phyloP scores from a whole-genome alignment of 805 yeast genomes.

The Candida palmyrensis region DNA sequence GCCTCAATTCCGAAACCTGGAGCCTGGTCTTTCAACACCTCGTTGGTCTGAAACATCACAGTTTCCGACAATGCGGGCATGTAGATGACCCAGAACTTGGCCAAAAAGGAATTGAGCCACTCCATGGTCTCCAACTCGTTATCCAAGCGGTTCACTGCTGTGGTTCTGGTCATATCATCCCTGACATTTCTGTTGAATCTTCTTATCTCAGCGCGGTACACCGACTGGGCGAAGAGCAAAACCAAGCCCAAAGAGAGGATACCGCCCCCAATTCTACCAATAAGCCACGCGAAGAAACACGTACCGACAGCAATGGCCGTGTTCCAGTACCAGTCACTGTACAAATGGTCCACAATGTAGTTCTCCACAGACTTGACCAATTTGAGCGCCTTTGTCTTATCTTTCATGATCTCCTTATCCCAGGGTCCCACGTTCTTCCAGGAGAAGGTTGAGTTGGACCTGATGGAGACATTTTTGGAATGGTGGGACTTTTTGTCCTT shows the following conservation, averaged over 20 bases:
- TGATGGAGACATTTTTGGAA: conserved; percentile 14
- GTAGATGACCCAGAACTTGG: conserved; percentile 82
- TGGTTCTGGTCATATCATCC: conserved; percentile 68
- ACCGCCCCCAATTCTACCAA: conserved; percentile 62
- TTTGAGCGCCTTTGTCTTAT: conserved; percentile 21
- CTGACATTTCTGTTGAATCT: conserved; percentile 69
- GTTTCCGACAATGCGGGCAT: conserved; percentile 81
- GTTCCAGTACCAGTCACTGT: conserved; percentile 71
- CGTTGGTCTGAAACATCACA: conserved; percentile 67
- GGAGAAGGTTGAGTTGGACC: conserved; percentile 31
- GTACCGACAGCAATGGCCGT: conserved; percentile 60
- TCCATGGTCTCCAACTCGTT: conserved; percentile 67
- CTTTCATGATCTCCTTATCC: conserved; percentile 16
- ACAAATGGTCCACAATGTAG: conserved; percentile 64
- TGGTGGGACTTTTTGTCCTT: conserved; percentile 4
- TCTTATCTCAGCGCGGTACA: conserved; percentile 68
- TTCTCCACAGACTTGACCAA: conserved; percentile 40
- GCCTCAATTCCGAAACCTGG: conserved; percentile 84
- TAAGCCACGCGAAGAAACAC: conserved; percentile 65
- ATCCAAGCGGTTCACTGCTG: conserved; percentile 60
- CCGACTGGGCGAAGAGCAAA: conserved; percentile 56
- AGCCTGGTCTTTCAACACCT: conserved; percentile 60
- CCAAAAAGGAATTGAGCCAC: conserved; percentile 74
- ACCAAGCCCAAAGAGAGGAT: conserved; percentile 58
- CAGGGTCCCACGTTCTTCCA: conserved; percentile 39